These are phyloP conservation scores for Cerrena zonata DNA, from an alignment of 1,284 basidiomycete species.

Conservation along the genomic window DNA sequence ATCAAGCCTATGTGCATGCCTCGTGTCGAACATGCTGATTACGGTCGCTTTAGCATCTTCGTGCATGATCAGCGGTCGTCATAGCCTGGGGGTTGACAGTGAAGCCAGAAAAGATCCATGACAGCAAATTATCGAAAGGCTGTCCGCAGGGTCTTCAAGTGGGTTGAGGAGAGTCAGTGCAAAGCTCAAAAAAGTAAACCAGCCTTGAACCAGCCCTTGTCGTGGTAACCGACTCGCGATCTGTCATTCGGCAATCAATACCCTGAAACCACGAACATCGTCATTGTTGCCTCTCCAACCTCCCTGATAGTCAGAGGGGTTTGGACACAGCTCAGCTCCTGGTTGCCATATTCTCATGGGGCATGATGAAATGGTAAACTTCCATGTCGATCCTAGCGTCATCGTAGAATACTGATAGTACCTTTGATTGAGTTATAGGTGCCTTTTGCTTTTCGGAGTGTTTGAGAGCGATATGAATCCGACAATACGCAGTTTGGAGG, in stretches of 20 bases:
- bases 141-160: neutral
- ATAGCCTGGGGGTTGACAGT: neutral
- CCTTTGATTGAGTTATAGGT: neutral
- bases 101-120: neutral
- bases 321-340: neutral
- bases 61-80: neutral
- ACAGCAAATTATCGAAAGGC: neutral
- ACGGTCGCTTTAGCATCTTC: conserved; percentile 3
- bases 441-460: neutral
- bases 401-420: neutral
- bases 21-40: conserved; percentile 21
- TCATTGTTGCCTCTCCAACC: neutral
- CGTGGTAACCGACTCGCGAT: no score
- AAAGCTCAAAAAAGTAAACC: no score
- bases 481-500: conserved; percentile 4
- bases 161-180: no score
- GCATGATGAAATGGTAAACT: neutral
- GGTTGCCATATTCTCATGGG: neutral
- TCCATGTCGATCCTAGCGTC: neutral
- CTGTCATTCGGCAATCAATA: no score
- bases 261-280: no score
- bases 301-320: neutral
- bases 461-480: neutral
- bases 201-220: no score
- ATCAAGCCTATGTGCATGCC: conserved; percentile 16